Base-by-base conservation (phyloP, 495 filamentous ascomycete genomes). In the Annulohypoxylon moriforme region DNA sequence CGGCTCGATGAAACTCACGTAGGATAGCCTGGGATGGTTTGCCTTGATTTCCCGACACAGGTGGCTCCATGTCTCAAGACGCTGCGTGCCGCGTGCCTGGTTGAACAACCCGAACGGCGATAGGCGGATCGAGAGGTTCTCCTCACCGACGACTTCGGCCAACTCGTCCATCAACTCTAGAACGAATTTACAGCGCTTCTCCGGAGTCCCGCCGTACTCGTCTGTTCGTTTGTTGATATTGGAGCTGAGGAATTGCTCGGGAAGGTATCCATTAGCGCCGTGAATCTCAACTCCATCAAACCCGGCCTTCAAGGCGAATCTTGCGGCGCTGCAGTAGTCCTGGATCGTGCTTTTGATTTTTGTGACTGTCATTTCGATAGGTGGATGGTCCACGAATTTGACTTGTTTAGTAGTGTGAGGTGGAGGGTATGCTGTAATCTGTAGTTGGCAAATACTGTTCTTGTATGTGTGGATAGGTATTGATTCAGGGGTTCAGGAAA, bases 201-300 rank as follows among this genome's bases (percentile, higher is more conserved):
- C 55, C 0, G 55, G 55, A 7, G 55, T 40, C 7, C 55, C 55
- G 33, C 55, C 55, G 33, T 58, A 58, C 9, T 58, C 55, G 55
- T 58, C 55, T 24, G 55, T 58, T 8, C 55, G n/a, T 1, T 8
- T 33, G 33, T 58, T 58, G 18, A 58, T 25, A 3, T 58, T 58
- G 34, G 55, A 58, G 34, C 55, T 58, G 18, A 58, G 55, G 55
- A 58, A 58, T 14, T 58, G 55, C 20, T 58, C 55, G 1, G 55
- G 55, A 10, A 58, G 55, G n/a, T 58, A 58, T 4, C 55, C 55
- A 11, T 58, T 58, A 18, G 55, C 55, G 1, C 55, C 55, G 33
- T 58, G 55, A 3, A 58, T 1, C 22, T 58, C 55, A 20, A 58
- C 33, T 5, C 55, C 55, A 34, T 58, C 55, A 8, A 58, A 58